These are phyloP conservation scores for Agrocybe praecox DNA, from an alignment of 768 basidiomycete species.

Conservation along the genomic window DNA sequence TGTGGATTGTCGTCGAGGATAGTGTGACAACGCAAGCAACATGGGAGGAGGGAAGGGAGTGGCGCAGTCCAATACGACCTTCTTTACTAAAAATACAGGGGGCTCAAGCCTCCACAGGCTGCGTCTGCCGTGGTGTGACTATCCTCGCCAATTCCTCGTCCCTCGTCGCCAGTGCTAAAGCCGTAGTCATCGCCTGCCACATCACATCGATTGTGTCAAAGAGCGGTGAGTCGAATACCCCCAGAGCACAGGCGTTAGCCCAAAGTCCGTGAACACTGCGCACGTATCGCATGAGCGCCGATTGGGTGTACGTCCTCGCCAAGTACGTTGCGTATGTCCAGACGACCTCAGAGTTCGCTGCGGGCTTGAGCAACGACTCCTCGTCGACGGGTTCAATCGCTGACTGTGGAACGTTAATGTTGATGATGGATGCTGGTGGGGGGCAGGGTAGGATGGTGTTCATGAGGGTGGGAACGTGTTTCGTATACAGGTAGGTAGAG, in stretches of 20 bases:
- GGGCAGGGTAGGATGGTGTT: conserved; percentile 47
- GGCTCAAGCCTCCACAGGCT: neutral
- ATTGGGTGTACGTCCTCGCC: conserved; percentile 42
- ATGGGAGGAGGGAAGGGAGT: neutral
- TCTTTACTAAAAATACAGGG: neutral
- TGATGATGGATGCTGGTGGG: conserved; percentile 29
- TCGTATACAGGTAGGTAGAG: conserved; percentile 68
- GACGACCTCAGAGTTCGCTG: neutral
- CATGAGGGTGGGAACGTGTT: conserved; percentile 52
- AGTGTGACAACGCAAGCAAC: neutral
- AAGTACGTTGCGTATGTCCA: conserved; percentile 32
- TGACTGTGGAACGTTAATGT: conserved; percentile 18
- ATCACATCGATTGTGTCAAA: conserved; percentile 70
- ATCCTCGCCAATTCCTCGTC: conserved; percentile 9
- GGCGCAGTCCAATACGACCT: neutral
- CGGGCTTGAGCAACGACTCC: neutral
- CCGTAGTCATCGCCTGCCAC: conserved; percentile 69
- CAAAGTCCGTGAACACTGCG: conserved; percentile 65
- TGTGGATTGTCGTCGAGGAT: neutral
- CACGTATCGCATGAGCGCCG: conserved; percentile 50
- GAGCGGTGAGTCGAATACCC: conserved; percentile 62
- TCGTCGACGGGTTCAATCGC: neutral
- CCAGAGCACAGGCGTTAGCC: conserved; percentile 73
- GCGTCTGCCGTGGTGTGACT: neutral
- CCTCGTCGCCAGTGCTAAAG: conserved; percentile 54